Conservation (phyloP, 345 rosid genomes). For the Lenwebbia sp. region DNA sequence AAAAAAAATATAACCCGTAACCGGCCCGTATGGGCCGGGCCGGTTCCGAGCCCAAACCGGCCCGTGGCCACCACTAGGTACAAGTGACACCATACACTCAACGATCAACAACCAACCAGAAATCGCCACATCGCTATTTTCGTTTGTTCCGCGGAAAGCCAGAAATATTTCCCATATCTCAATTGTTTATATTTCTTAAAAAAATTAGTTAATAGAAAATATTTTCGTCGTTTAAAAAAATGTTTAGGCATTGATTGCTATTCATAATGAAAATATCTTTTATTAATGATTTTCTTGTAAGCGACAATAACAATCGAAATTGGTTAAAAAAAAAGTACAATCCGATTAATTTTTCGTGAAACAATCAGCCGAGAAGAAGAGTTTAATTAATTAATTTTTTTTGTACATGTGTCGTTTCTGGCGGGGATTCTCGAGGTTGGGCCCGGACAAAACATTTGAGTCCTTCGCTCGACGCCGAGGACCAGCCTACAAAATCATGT, state of each 20-base stretch:
- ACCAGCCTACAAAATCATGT: not conserved
- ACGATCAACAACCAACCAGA: not conserved
- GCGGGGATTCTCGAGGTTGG: not conserved
- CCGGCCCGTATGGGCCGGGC: no score
- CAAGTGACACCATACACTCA: not conserved
- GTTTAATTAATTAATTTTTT: not conserved
- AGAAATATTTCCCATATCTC: not conserved
- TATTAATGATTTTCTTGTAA: not conserved
- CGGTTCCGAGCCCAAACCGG: no score
- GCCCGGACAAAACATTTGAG: not conserved
- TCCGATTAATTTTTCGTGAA: not conserved
- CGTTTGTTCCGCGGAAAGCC: not conserved
- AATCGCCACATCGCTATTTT: not conserved
- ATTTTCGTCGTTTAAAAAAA: not conserved
- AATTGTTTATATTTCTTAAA: not conserved
- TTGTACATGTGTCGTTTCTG: not conserved
- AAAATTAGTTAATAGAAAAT: not conserved
- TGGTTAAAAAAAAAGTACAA: not conserved
- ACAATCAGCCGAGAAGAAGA: not conserved
- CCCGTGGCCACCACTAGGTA: no score
- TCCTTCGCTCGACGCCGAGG: not conserved
- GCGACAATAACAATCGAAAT: not conserved
- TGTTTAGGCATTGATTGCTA: not conserved
- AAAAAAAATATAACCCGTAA: no score
- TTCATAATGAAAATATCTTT: not conserved